Percentiles rank a stretch among this genome's conserved stretches.
Evolutionary conservation across 2,329 filamentous ascomycete species (phyloP).

Genomic region (Aureobasidium sp.): DNA sequence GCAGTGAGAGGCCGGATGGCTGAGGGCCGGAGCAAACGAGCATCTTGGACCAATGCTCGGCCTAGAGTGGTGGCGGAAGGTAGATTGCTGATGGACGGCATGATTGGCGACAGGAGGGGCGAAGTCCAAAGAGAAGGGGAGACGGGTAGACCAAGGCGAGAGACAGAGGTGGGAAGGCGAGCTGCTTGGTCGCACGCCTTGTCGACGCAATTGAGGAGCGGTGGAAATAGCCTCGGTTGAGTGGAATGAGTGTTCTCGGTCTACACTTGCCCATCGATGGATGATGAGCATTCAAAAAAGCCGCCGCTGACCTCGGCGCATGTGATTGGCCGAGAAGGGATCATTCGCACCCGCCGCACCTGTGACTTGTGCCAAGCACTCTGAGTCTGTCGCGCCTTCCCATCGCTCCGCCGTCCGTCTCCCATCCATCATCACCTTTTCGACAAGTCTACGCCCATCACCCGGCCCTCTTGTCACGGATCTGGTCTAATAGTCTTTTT

Average conservation of each 20-base stretch:
- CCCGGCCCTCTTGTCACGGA: background rate
- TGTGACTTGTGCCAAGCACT: background rate
- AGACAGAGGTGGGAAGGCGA: too few relatives aligned
- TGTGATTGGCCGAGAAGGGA: background rate
- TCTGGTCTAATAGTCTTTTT: background rate
- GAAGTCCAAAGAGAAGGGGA: too few relatives aligned
- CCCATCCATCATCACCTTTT: background rate
- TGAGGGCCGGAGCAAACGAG: background rate
- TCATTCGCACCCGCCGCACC: background rate
- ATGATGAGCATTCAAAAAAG: background rate
- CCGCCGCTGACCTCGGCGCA: background rate
- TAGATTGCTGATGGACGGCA: background rate
- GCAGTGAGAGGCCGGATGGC: slow-evolving; percentile 12
- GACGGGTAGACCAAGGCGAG: too few relatives aligned
- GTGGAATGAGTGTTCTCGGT: background rate
- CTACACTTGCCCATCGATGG: background rate
- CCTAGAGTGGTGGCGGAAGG: slow-evolving; percentile 1
- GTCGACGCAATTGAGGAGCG: background rate
- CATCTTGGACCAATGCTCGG: slow-evolving; percentile 6
- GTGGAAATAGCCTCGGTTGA: slow-evolving; percentile 2
- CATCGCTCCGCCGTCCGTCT: background rate
- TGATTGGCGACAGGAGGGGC: background rate
- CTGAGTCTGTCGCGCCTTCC: background rate
- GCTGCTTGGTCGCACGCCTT: background rate
- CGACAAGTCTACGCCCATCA: background rate